Evolutionary conservation across 352 stramenopile species (phyloP).

Genomic region (Pythium insidiosum): DNA sequence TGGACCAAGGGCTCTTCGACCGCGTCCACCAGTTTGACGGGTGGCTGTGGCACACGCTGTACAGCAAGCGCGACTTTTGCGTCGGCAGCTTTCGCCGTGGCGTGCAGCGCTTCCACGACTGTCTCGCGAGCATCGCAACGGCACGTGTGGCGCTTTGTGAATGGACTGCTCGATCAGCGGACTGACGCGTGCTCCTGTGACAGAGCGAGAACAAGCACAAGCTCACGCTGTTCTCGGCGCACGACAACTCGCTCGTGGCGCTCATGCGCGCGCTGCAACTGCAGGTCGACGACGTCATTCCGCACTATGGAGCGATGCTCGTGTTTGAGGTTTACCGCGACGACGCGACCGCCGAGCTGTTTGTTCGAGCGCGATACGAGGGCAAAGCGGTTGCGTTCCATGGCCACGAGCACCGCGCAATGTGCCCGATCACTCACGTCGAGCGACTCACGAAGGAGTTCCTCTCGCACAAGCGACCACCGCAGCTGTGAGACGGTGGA

Average conservation of each 20-base stretch:
- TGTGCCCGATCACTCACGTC: slow-evolving; percentile 56
- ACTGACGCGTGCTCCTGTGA: background rate
- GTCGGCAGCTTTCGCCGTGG: slow-evolving; percentile 45
- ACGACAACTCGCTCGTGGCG: slow-evolving; percentile 78
- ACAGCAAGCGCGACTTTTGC: slow-evolving; percentile 62
- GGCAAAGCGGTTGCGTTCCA: slow-evolving; percentile 31
- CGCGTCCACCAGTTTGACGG: slow-evolving; percentile 58
- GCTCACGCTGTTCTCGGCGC: slow-evolving; percentile 66
- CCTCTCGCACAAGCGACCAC: slow-evolving; percentile 17
- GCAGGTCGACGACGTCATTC: slow-evolving; percentile 38
- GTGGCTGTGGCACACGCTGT: slow-evolving; percentile 71
- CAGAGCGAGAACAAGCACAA: slow-evolving; percentile 24
- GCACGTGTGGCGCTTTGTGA: slow-evolving; percentile 8
- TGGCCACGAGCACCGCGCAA: slow-evolving; percentile 24
- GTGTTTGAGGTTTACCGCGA: slow-evolving; percentile 63
- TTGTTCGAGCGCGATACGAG: slow-evolving; percentile 48
- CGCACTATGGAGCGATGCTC: slow-evolving; percentile 64
- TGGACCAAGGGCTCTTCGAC: slow-evolving; percentile 47
- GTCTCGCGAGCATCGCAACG: slow-evolving; percentile 32
- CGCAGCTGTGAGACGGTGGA: too few species aligned
- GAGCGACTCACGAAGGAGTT: slow-evolving; percentile 36
- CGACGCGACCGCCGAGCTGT: slow-evolving; percentile 27
- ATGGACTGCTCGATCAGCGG: too few species aligned
- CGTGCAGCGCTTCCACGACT: slow-evolving; percentile 44
- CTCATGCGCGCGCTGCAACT: slow-evolving; percentile 58